Percentiles rank a stretch among this genome's conserved stretches.
Conservation (phyloP, 306 rosid genomes). For the Hippophae rhamnoides region DNA sequence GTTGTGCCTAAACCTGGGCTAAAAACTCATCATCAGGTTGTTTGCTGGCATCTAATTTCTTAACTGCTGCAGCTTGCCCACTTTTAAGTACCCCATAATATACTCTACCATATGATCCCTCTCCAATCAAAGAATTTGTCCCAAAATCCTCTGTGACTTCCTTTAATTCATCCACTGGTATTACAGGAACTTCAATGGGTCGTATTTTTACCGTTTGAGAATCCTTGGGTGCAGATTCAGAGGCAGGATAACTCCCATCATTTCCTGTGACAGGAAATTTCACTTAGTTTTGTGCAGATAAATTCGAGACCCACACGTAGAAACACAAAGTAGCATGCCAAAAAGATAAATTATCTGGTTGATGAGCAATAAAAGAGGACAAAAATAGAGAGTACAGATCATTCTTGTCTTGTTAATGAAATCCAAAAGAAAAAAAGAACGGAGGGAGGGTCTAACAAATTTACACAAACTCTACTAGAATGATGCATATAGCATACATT, state of each 20-base stretch:
- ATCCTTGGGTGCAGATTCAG: conserved; percentile 56
- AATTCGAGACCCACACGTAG: conserved; percentile 3
- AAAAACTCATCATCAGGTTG: conserved; percentile 81
- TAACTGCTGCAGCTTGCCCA: conserved; percentile 61
- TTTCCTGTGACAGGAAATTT: conserved; percentile 39
- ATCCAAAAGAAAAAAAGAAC: no score
- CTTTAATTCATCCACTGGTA: conserved; percentile 60
- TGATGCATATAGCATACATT: no score
- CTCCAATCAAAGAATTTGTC: conserved; percentile 70
- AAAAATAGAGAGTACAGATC: neutral
- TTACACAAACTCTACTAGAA: no score
- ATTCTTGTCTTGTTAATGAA: neutral
- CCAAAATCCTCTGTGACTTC: conserved; percentile 66
- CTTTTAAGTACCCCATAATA: conserved; percentile 59
- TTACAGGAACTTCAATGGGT: conserved; percentile 77
- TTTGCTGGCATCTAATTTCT: conserved; percentile 82
- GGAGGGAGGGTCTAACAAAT: no score
- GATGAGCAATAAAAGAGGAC: neutral
- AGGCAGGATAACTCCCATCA: conserved; percentile 46
- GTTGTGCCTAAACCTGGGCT: conserved; percentile 51
- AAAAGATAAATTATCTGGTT: no score
- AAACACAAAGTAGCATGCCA: neutral
- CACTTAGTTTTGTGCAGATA: conserved; percentile 11
- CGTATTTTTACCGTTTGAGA: conserved; percentile 54
- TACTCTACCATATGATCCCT: conserved; percentile 89